These are phyloP conservation scores for Lasiodiplodia hormozganensis DNA, from an alignment of 2,329 filamentous ascomycete species.

Conservation along the genomic window DNA sequence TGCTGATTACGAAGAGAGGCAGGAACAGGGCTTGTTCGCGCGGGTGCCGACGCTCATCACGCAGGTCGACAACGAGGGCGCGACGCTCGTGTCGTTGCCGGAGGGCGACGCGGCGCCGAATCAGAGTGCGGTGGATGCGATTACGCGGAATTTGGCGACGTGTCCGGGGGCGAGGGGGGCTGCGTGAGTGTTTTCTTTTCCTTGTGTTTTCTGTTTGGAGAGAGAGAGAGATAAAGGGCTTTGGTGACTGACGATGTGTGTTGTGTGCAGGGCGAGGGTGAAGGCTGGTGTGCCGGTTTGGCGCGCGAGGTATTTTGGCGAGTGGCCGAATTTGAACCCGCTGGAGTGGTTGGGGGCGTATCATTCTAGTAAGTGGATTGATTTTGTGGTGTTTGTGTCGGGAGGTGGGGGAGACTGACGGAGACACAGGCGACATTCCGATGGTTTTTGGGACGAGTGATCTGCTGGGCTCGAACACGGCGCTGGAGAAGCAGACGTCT, in stretches of 20 bases:
- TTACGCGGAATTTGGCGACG: conserved; percentile 31
- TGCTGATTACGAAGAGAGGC: conserved; percentile 42
- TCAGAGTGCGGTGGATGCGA: conserved; percentile 35
- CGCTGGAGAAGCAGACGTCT: conserved; percentile 31
- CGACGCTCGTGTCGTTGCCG: background rate
- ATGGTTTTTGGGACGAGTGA: conserved; percentile 33
- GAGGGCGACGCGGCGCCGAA: conserved; percentile 21
- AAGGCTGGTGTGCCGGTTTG: conserved; percentile 32
- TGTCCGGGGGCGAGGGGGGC: conserved; percentile 34
- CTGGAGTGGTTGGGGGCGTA: conserved; percentile 29
- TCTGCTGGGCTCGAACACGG: conserved; percentile 32
- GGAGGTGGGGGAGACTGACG: background rate
- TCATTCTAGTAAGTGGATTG: conserved; percentile 32
- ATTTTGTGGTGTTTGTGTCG: conserved; percentile 15
- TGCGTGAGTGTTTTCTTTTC: conserved; percentile 5
- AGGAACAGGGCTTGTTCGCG: conserved; percentile 34
- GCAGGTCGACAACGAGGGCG: conserved; percentile 8
- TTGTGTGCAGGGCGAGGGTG: conserved; percentile 29
- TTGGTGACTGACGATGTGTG: conserved; percentile 32
- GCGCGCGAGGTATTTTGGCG: conserved; percentile 33
- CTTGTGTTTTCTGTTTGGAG: background rate
- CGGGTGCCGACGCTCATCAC: conserved; percentile 45
- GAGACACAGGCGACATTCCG: conserved; percentile 31
- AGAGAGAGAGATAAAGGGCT: background rate
- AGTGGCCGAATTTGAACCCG: conserved; percentile 29